Percentiles rank a stretch among this genome's conserved stretches.
phyloP scores from a whole-genome alignment of 2,329 filamentous ascomycete species.

The Colletotrichum lindemuthianum region DNA sequence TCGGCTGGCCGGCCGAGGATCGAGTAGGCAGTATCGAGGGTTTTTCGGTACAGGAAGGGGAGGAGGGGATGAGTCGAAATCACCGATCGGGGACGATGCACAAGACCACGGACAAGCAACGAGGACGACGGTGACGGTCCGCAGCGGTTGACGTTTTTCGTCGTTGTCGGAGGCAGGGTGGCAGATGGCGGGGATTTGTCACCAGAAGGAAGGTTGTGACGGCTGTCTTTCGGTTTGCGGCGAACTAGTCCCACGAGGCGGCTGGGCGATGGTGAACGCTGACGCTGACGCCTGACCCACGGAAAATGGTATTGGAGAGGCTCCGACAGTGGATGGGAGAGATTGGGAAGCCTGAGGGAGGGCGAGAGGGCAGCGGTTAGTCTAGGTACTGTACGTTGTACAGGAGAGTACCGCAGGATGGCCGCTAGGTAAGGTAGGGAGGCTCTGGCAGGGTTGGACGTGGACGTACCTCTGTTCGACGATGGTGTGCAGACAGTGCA shows the following conservation, averaged over 20 bases:
- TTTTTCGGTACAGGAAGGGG: constrained; percentile 18
- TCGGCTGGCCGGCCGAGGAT: constrained; percentile 24
- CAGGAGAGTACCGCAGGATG: constrained; percentile 13
- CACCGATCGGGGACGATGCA: constrained; percentile 11
- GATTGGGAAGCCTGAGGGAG: not conserved
- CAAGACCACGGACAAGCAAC: not conserved
- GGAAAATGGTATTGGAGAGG: constrained; percentile 33
- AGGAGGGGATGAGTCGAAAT: constrained; percentile 26
- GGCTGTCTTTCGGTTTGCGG: constrained; percentile 15
- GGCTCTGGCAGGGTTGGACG: not conserved
- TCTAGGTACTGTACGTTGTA: no score
- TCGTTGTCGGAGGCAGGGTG: constrained; percentile 13
- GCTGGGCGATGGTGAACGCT: constrained; percentile 16
- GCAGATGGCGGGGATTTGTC: constrained; percentile 30
- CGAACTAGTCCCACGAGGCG: constrained; percentile 24
- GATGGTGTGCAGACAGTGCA: not conserved
- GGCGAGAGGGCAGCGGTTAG: not conserved
- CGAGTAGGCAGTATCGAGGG: constrained; percentile 1
- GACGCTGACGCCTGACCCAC: constrained; percentile 30
- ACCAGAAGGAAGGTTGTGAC: constrained; percentile 13
- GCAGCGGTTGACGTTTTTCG: constrained; percentile 5
- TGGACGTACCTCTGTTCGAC: constrained; percentile 16
- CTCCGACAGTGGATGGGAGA: constrained; percentile 23
- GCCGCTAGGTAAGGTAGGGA: not conserved
- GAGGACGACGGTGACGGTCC: constrained; percentile 3